phyloP scores from a whole-genome alignment of 139 green algal species.

The Volvox africanus region DNA sequence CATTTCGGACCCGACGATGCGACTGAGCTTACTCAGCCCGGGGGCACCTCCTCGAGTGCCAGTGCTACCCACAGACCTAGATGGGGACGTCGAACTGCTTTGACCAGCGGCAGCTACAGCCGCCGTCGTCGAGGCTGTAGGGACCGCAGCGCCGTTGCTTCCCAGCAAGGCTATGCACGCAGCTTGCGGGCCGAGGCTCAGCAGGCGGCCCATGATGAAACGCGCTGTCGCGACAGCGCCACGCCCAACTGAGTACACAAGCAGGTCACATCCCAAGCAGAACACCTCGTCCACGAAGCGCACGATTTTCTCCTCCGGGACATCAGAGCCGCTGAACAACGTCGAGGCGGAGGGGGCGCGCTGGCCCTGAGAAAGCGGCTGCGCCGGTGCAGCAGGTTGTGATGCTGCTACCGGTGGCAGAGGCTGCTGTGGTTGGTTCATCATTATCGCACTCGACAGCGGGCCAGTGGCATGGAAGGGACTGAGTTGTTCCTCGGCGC shows the following conservation, averaged over 20 bases:
- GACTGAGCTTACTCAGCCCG: not conserved
- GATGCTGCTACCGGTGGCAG: not conserved
- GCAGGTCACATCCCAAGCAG: slow-evolving; percentile 5
- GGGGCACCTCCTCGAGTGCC: not conserved
- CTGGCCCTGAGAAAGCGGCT: not conserved
- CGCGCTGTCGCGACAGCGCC: not conserved
- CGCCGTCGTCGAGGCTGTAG: not conserved
- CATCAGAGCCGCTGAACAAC: not conserved
- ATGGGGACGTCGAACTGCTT: not conserved
- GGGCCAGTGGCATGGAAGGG: not conserved
- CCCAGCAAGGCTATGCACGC: not conserved
- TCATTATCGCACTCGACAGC: not conserved
- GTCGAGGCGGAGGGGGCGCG: not conserved
- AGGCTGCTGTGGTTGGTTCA: not conserved
- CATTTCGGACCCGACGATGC: not conserved
- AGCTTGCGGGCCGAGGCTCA: not conserved
- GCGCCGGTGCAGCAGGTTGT: not conserved
- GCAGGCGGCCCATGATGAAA: not conserved
- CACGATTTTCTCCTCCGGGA: not conserved
- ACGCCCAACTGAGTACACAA: not conserved
- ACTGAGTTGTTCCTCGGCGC: not conserved
- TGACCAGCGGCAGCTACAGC: not conserved
- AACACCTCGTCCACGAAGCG: slow-evolving; percentile 30
- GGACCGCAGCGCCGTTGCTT: not conserved
- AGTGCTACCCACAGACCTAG: not conserved